Base-by-base conservation (phyloP, 192 early-diverging fungal species). In the Mycoemilia scoparia region DNA sequence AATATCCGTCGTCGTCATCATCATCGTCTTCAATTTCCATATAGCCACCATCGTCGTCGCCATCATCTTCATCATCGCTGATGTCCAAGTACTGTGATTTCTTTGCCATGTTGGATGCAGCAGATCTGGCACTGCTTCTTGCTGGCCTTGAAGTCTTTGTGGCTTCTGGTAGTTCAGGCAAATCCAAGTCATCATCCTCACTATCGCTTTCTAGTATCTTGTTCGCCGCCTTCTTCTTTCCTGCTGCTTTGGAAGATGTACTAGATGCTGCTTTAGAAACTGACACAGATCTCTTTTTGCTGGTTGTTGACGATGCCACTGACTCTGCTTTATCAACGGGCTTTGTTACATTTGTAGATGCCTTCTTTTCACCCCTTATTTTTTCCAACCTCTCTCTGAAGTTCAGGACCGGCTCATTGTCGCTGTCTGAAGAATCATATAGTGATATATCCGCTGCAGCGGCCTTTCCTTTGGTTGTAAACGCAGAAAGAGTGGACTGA, bases 401-500 rank as follows among this genome's bases (percentile, higher is more conserved):
- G 3, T 32, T 35, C 31, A 32, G 3, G 1, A 54, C 13, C 15
- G 57, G 49, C 20, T 63, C 60, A 12, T 63, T 54, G 36, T 63
- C 60, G 33, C 60, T 63, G 39, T 63, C 60, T 4, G 56, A 53
- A 32, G 57, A 29, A 23, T 63, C 60, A 9, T 53, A 63, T 4
- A 53, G 54, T n/a, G 57, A 36, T n/a, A 45, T 62, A 16, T 25
- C 30, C 2, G 55, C 11, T 2, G 43, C 39, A 3, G 36, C 3
- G 28, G 25, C 25, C 15, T 17, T 3, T 15, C 22, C 8, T 7
- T 16, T 29, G 29, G 34, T 36, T 16, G 12, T 11, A 0, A 36
- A 36, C 8, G 39, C 31, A 3, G 40, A 27, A 0, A 31, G 36
- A 1, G 36, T 34, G 7, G 41, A 43, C 18, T 27, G 24, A 13